A percentile compares a stretch with the other conserved stretches of the same genome.
Conservation (phyloP, 257 asterid species). For the Pogostemon cablin region DNA sequence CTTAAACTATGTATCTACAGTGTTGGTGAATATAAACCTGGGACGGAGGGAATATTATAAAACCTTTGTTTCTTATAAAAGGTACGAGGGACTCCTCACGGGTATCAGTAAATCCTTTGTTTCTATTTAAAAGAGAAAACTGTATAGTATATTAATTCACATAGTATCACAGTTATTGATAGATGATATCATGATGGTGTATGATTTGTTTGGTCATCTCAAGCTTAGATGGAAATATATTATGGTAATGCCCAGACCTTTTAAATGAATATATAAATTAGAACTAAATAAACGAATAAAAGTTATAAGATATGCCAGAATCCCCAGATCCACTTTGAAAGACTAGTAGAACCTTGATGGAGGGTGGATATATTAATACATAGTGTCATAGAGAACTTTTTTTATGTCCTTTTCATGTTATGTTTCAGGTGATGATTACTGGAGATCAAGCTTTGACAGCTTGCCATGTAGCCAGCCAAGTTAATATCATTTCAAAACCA, state of each 20-base stretch:
- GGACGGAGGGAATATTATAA: background rate
- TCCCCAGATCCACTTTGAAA: background rate
- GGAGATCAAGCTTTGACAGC: constrained; percentile 99
- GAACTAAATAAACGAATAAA: background rate
- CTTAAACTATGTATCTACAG: too few species aligned
- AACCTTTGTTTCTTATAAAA: too few species aligned
- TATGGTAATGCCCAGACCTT: constrained; percentile 13
- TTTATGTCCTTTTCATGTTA: constrained; percentile 17
- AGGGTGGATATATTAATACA: background rate
- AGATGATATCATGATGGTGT: background rate
- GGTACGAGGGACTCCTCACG: too few species aligned
- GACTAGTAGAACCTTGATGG: background rate
- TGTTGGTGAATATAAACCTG: too few species aligned
- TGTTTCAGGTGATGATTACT: constrained; percentile 90
- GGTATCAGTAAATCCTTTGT: too few species aligned
- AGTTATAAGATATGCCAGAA: background rate
- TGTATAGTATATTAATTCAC: too few species aligned
- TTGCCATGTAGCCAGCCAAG: constrained; percentile 97
- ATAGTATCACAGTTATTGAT: too few species aligned
- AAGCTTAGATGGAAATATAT: constrained; percentile 12
- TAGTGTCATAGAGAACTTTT: background rate
- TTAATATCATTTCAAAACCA: constrained; percentile 86
- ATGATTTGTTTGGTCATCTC: constrained; percentile 22
- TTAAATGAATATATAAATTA: constrained; percentile 16
- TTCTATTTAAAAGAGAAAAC: too few species aligned